phyloP scores from a whole-genome alignment of 495 filamentous ascomycete species.

The Talaromyces ruber region DNA sequence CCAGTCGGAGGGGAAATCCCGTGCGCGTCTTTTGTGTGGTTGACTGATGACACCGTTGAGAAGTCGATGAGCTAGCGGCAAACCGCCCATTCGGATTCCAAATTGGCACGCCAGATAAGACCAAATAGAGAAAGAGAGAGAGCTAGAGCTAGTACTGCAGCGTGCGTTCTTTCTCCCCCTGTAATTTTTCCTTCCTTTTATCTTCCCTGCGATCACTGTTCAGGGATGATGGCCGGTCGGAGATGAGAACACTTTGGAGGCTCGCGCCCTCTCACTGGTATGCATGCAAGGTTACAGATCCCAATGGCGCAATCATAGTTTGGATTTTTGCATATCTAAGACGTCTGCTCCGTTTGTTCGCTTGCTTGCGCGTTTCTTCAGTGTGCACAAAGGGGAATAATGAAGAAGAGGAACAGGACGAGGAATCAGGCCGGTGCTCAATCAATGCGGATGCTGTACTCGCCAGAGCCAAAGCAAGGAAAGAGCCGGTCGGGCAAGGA shows the following conservation, averaged over 20 bases:
- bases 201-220: not conserved
- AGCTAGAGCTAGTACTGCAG: not conserved
- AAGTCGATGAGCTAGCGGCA: not conserved
- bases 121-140: too few species aligned
- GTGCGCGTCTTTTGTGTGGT: not conserved
- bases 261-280: not conserved
- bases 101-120: not conserved
- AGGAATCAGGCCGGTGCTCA: not conserved
- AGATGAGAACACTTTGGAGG: not conserved
- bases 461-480: not conserved
- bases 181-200: not conserved
- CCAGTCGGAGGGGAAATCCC: not conserved
- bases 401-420: not conserved
- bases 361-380: not conserved
- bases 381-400: not conserved
- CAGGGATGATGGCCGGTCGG: not conserved
- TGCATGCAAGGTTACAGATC: not conserved
- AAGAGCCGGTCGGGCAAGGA: not conserved
- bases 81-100: not conserved
- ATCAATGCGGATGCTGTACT: not conserved
- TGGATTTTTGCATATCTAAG: not conserved
- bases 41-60: not conserved
- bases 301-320: not conserved
- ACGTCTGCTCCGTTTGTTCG: not conserved
- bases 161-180: not conserved